Evolutionary conservation across 208 protist genomes (phyloP).

Genomic region (Porcisia hertigi): DNA sequence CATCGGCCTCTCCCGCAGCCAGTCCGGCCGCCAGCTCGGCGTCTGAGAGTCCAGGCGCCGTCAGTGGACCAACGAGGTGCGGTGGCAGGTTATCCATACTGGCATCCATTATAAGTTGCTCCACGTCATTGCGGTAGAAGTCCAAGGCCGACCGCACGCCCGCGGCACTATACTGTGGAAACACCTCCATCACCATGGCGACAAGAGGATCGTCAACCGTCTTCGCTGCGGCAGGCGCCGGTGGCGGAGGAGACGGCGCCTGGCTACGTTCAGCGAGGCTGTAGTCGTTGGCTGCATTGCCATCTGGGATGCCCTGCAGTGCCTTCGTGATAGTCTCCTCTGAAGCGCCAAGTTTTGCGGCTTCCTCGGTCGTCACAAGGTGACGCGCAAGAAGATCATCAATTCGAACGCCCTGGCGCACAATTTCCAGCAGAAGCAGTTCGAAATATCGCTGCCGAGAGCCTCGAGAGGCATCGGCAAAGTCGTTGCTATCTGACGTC

Average conservation of each 20-base stretch:
- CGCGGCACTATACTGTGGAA: constrained; percentile 66
- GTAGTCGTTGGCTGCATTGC: not conserved
- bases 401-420: constrained; percentile 77
- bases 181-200: constrained; percentile 79
- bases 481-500: constrained; percentile 80
- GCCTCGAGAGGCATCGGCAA: constrained; percentile 44
- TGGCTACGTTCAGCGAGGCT: not conserved
- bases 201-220: constrained; percentile 52
- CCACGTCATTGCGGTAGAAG: constrained; percentile 87
- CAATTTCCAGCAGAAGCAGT: constrained; percentile 72
- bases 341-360: constrained; percentile 69
- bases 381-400: constrained; percentile 56
- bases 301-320: constrained; percentile 34
- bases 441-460: constrained; percentile 74
- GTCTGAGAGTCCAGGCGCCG: constrained; percentile 14
- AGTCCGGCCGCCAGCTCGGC: constrained; percentile 24
- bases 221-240: not conserved
- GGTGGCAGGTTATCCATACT: constrained; percentile 85
- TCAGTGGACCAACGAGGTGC: constrained; percentile 66
- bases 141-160: constrained; percentile 64
- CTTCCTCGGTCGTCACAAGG: constrained; percentile 65
- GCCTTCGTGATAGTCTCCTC: constrained; percentile 53
- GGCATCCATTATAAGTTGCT: constrained; percentile 89
- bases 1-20: constrained; percentile 7
- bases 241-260: not conserved